phyloP scores from a whole-genome alignment of 2,329 filamentous ascomycete species.

The Exophiala calicioides region DNA sequence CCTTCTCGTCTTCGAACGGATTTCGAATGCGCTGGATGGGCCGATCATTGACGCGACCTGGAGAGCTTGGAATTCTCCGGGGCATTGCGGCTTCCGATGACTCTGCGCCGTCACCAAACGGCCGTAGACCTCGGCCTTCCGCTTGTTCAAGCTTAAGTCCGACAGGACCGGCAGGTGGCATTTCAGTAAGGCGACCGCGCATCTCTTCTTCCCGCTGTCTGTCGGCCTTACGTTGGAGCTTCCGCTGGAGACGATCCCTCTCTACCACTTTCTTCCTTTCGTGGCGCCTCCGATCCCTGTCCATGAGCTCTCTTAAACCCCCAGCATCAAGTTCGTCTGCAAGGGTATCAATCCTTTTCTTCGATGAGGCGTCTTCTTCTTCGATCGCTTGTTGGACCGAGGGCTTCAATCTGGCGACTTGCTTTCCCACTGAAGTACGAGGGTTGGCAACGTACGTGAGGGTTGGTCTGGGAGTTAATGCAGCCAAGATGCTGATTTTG shows the following conservation, averaged over 20 bases:
- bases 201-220: constrained; percentile 58
- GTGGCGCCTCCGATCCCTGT: constrained; percentile 77
- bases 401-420: constrained; percentile 27
- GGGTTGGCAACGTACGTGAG: constrained; percentile 72
- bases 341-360: constrained; percentile 65
- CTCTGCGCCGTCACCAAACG: constrained; percentile 14
- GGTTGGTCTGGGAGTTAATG: constrained; percentile 82
- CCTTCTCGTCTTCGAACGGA: constrained; percentile 32
- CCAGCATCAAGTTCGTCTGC: constrained; percentile 84
- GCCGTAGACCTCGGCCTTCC: constrained; percentile 14
- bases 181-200: constrained; percentile 38
- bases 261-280: constrained; percentile 74
- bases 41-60: constrained; percentile 3
- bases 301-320: constrained; percentile 83
- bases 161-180: constrained; percentile 1
- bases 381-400: constrained; percentile 54
- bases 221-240: constrained; percentile 50
- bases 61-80: constrained; percentile 7
- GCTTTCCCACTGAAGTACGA: constrained; percentile 53
- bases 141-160: constrained; percentile 58
- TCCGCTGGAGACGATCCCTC: constrained; percentile 59
- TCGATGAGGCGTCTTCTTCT: constrained; percentile 59
- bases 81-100: constrained; percentile 10
- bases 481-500: constrained; percentile 75
- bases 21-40: constrained; percentile 25